Evolutionary conservation across 2,329 filamentous ascomycete species (phyloP).

Genomic region (Penicillium vulpinum): DNA sequence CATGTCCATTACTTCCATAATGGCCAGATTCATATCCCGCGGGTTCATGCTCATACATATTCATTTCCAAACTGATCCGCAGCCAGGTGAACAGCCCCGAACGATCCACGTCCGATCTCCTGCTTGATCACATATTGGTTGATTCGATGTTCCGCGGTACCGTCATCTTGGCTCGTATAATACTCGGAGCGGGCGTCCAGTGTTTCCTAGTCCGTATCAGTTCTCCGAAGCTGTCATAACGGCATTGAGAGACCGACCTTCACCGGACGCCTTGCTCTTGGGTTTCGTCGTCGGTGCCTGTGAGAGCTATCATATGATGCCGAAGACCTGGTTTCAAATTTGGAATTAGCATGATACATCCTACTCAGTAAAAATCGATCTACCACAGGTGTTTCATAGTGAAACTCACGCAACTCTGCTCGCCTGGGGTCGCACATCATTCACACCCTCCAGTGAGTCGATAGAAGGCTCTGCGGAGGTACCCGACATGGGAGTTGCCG

Average conservation of each 20-base stretch:
- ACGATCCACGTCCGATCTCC: constrained; percentile 95
- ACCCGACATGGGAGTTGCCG: constrained; percentile 10
- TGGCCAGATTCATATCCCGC: not conserved
- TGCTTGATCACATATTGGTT: constrained; percentile 94
- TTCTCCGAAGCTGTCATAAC: constrained; percentile 5
- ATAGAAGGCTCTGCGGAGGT: constrained; percentile 14
- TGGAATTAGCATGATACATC: not conserved
- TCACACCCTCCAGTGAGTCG: constrained; percentile 8
- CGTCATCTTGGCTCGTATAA: constrained; percentile 79
- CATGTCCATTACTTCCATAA: constrained; percentile 10
- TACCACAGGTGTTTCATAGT: not conserved
- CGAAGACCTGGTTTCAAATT: constrained; percentile 10
- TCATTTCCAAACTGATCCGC: constrained; percentile 87
- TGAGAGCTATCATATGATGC: constrained; percentile 62
- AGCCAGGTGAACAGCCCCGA: constrained; percentile 87
- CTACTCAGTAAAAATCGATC: not conserved
- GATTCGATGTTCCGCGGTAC: constrained; percentile 77
- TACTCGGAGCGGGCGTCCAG: constrained; percentile 87
- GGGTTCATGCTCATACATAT: constrained; percentile 66
- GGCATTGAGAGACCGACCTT: constrained; percentile 51
- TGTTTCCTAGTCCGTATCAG: constrained; percentile 66
- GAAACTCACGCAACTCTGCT: constrained; percentile 17
- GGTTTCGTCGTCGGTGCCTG: constrained; percentile 63
- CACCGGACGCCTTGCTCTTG: constrained; percentile 61
- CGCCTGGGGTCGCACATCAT: constrained; percentile 7